Evolutionary conservation across 2,329 filamentous ascomycete species (phyloP), one percentile per base, ranked within the genome.

Genomic region (Fusarium tuaranense): DNA sequence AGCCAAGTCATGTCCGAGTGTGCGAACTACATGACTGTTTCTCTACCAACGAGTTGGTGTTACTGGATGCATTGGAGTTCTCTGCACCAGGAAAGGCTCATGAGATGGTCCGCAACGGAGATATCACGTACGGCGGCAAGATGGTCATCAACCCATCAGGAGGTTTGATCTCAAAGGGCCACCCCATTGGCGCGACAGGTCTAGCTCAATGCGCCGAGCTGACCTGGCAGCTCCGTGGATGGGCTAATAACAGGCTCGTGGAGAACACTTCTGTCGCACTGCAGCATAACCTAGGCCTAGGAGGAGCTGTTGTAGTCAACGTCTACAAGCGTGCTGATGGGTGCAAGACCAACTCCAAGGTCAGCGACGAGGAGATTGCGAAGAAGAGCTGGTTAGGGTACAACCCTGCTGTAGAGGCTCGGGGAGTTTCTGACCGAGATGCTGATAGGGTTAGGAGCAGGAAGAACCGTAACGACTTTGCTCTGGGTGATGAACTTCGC

Each of bases 21-120:
- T 74, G 70, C 57, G 79, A 81, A 65, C 70, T 81, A 9, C 79
- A 81, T 51, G 79, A 81, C 68, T 81, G 79, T 69, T 81, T 81
- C 67, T 74, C 77, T 2, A 75, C 79, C 7, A 81, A 81, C 61
- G 75, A 80, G 67, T 58, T 81, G 57, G 57, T 77, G 2, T 67
- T 74, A 2, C 67, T 80, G 22, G 79, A 81, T 27, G 74, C 70
- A 2, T 58, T 81, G 1, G 79, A 75, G 1, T 70, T 81, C 32
- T 68, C 70, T 20, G 68, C 70, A 20, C 68, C 57, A 8, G 79
- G 79, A 7, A 76, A 77, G 51, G 68, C 64, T 1, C 60, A 64
- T 9, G 59, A 67, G 51, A 63, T 70, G 64, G 68, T 70, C 14
- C 64, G 68, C 3, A 32, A 14, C 16, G 68, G 68, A 53, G 64